Evolutionary conservation across 2,329 filamentous ascomycete species (phyloP).

Genomic region (Fusarium sp.): DNA sequence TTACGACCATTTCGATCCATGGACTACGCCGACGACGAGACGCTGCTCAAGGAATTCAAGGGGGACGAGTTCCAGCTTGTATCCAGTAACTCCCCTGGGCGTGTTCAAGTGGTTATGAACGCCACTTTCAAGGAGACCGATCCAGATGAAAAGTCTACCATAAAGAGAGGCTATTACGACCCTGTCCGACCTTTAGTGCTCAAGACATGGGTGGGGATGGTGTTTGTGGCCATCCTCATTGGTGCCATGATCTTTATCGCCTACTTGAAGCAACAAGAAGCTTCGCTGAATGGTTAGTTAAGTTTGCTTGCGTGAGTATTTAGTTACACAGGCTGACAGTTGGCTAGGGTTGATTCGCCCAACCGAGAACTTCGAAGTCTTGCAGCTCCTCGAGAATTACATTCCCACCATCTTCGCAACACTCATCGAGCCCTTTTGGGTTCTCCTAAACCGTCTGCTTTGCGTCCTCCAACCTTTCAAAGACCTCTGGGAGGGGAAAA

Average conservation of each 20-base stretch:
- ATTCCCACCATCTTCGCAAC: conserved; percentile 66
- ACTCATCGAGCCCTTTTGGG: conserved; percentile 66
- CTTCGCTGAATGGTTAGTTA: conserved; percentile 26
- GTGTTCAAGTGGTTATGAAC: no score
- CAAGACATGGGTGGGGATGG: conserved; percentile 14
- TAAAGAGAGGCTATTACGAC: conserved; percentile 28
- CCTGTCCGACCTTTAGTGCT: conserved; percentile 40
- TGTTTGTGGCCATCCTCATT: conserved; percentile 23
- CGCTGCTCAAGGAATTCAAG: not conserved
- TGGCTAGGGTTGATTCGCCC: conserved; percentile 47
- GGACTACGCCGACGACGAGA: conserved; percentile 27
- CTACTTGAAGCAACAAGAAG: conserved; percentile 40
- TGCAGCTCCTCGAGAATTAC: conserved; percentile 57
- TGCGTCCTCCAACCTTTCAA: conserved; percentile 67
- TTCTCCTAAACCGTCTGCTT: conserved; percentile 62
- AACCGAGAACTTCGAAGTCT: conserved; percentile 45
- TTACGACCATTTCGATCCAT: conserved; percentile 3
- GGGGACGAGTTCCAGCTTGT: not conserved
- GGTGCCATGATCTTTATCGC: conserved; percentile 27
- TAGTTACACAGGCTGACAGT: no score
- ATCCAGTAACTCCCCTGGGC: not conserved
- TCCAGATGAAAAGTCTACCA: no score
- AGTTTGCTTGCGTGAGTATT: no score
- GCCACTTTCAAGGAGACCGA: no score
- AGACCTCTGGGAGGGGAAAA: conserved; percentile 54